Evolutionary conservation across 495 filamentous ascomycete genomes (phyloP), one percentile per base, ranked within the genome.

Genomic region (Aspergillus bertholletiae): DNA sequence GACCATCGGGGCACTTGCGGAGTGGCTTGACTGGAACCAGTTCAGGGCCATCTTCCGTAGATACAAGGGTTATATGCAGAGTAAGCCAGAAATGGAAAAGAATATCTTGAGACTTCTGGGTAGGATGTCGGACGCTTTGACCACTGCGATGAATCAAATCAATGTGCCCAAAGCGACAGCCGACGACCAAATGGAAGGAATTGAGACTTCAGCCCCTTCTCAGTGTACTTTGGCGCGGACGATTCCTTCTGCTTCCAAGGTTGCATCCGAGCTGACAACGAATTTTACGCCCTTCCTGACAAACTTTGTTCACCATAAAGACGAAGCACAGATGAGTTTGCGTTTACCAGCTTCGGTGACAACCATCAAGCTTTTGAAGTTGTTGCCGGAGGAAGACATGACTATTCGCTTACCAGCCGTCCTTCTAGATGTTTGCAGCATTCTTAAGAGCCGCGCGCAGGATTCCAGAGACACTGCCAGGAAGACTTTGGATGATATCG

Each of bases 401-500:
- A 75, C 83, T 34, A 80, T 84, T 47, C 84, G 84, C 51, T 75
- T 99, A 22, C 89, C 92, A 0, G 78, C 88, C 2, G 85, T 97
- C 13, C 76, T 99, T 26, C 88, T 91, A 1, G 94, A 99, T 71
- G 85, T 97, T 18, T 95, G 86, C 68, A 88, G 93, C 61, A 96
- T 96, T 35, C 78, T 99, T 11, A 86, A 92, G 57, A 96, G 92
- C 65, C 86, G 88, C 69, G 82, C 90, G 11, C 87, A 90, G 65
- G 93, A 96, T 51, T 87, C 92, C 20, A 80, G 94, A 60, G 94
- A 97, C 58, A 87, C 93, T 71, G 89, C 94, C 30, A 77, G 94
- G 22, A 91, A 91, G 59, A 94, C 95, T 3, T 76, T 99, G 34
- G 82, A 87, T 39, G 88, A 92, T 45, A 89, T 97, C 59, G 78